Base-by-base conservation (phyloP, 73 alveolate species). In the Paramecium caudatum region DNA sequence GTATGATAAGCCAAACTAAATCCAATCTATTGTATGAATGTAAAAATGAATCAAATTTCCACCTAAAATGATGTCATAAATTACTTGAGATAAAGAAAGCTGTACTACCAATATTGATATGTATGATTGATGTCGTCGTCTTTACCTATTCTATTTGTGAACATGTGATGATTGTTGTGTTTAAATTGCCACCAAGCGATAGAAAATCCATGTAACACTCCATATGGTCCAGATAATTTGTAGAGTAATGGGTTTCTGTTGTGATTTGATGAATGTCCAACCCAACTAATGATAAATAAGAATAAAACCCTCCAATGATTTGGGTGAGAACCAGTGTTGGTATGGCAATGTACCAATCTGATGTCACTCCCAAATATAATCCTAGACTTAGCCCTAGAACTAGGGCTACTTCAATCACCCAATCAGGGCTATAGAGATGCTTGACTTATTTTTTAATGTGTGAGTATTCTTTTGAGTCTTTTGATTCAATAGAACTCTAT, bases 181-280 rank as follows among this genome's bases (percentile, higher is more conserved):
- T 86, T 86, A 25, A 70, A 78, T 43, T 86, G 43, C 93, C 93
- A 86, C 93, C 93, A 86, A 27, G 61, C 46, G 15, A 90, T 27
- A 3, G 90, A 37, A 34, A 86, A 63, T 23, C 93, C 93, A 65
- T 70, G 90, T 0, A 86, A 39, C 9, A 86, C 65, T n/a, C 93
- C 93, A 4, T 50, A 47, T 10, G 84, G 68, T 17, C 70, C 23
- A 5, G 90, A 70, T 17, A 86, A 41, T 17, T 63, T 86, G 55
- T 86, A 86, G n/a, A 86, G 33, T 34, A 86, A 39, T 27, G 93
- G 93, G 25, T 86, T n/a, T 86, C 93, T 69, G 43, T 63, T 86
- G 47, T 86, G 93, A 86, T 86, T 86, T 41, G 63, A 25, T 36
- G 93, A 86, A 49, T 86, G 93, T 13, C 93, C 93, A 41, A 62